Percentiles rank a stretch among this genome's conserved stretches.
These are phyloP conservation scores for Coelastrella sp. DNA, from an alignment of 139 green algal genomes.

Conservation along the genomic window DNA sequence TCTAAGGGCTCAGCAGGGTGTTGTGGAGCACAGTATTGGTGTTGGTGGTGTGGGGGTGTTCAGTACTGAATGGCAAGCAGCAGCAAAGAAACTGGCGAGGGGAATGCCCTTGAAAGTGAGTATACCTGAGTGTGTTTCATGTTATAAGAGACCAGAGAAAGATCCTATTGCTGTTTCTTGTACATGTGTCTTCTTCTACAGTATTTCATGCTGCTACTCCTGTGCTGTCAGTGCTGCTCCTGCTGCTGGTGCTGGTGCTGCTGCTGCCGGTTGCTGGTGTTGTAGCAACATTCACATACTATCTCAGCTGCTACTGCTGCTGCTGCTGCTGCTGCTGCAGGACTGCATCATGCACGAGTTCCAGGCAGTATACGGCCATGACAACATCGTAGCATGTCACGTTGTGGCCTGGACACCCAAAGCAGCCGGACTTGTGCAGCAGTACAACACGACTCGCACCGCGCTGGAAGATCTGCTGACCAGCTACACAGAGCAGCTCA, in stretches of 20 bases:
- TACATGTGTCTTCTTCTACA: not conserved
- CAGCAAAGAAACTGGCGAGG: not conserved
- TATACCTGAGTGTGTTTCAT: not conserved
- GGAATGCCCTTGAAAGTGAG: conserved; percentile 5
- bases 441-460: conserved; percentile 6
- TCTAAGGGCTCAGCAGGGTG: not conserved
- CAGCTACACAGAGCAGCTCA: conserved; percentile 24
- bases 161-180: not conserved
- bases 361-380: not conserved
- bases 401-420: conserved; percentile 19
- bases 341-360: not conserved
- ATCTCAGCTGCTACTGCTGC: too few species aligned
- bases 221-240: not conserved
- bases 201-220: not conserved
- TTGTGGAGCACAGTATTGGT: not conserved
- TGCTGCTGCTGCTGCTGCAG: conserved; percentile 10
- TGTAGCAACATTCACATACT: not conserved
- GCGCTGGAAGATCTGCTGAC: conserved; percentile 18
- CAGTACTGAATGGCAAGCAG: conserved; percentile 19
- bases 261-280: not conserved
- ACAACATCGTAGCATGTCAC: not conserved
- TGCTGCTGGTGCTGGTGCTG: not conserved
- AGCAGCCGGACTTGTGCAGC: not conserved
- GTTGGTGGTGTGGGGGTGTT: conserved; percentile 1
- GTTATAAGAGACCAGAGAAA: not conserved